Conservation (phyloP, 148 eudicot genomes). For the Chenopodium suecicum region DNA sequence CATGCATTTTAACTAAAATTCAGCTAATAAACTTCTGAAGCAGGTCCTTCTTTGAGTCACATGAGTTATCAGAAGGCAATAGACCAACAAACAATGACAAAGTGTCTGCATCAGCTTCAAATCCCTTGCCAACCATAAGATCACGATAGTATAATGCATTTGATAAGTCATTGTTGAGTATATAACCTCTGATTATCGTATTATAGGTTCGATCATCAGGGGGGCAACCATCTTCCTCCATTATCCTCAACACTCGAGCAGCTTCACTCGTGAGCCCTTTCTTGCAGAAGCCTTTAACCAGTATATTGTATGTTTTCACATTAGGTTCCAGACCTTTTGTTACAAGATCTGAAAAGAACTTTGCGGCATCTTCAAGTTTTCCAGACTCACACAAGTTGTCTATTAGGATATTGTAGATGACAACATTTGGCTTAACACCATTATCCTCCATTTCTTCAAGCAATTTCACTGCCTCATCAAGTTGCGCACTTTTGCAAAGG, state of each 20-base stretch:
- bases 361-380: neutral
- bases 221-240: too few relatives aligned
- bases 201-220: neutral
- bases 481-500: neutral
- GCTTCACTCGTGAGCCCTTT: neutral
- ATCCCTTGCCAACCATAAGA: neutral
- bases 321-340: neutral
- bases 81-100: neutral
- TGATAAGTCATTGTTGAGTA: neutral
- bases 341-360: neutral
- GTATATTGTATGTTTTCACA: neutral
- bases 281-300: neutral
- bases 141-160: neutral
- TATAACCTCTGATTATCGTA: neutral
- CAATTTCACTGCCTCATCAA: neutral
- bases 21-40: neutral
- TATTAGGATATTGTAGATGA: neutral
- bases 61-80: neutral
- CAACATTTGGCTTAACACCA: neutral
- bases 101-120: constrained; percentile 5
- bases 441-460: neutral
- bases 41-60: neutral
- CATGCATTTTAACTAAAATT: too few relatives aligned
- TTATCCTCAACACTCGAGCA: too few relatives aligned
- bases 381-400: neutral